Evolutionary conservation across 2,329 filamentous ascomycete species (phyloP).

Genomic region (Aspergillus puulaauensis): DNA sequence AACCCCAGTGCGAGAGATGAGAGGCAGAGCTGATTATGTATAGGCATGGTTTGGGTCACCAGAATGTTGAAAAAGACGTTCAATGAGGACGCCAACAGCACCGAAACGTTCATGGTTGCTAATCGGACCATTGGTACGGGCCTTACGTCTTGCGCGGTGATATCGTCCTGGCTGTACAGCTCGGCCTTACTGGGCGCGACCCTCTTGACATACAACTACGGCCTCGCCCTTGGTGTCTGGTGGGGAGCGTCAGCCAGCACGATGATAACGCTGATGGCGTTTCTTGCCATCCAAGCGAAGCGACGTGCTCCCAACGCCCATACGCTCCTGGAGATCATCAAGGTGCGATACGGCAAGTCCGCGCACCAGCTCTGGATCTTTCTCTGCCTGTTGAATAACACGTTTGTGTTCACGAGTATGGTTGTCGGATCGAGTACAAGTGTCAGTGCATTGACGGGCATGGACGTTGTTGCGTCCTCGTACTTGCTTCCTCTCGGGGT

Average conservation of each 20-base stretch:
- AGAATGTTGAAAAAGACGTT: too few relatives aligned
- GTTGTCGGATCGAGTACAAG: neutral
- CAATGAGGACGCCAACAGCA: too few relatives aligned
- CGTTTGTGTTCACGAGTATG: slow-evolving; percentile 1
- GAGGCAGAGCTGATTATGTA: too few relatives aligned
- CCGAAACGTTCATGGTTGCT: neutral
- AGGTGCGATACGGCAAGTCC: neutral
- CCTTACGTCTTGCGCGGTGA: neutral
- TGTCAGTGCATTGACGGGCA: slow-evolving; percentile 2
- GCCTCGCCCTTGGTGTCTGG: neutral
- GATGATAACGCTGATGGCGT: neutral
- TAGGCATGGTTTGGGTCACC: too few relatives aligned
- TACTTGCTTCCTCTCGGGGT: slow-evolving; percentile 3
- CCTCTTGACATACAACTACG: neutral
- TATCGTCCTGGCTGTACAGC: slow-evolving; percentile 4
- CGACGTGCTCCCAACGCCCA: neutral
- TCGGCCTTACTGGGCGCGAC: neutral
- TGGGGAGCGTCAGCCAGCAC: slow-evolving; percentile 5
- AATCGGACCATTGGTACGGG: slow-evolving; percentile 1
- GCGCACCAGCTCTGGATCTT: slow-evolving; percentile 2
- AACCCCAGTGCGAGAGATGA: too few relatives aligned
- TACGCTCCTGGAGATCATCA: neutral
- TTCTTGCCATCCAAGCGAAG: too few relatives aligned
- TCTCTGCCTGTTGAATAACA: slow-evolving; percentile 1
- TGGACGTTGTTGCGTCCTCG: neutral